These are phyloP conservation scores for Suhomyces sp. DNA, from an alignment of 805 yeast species.

Conservation along the genomic window DNA sequence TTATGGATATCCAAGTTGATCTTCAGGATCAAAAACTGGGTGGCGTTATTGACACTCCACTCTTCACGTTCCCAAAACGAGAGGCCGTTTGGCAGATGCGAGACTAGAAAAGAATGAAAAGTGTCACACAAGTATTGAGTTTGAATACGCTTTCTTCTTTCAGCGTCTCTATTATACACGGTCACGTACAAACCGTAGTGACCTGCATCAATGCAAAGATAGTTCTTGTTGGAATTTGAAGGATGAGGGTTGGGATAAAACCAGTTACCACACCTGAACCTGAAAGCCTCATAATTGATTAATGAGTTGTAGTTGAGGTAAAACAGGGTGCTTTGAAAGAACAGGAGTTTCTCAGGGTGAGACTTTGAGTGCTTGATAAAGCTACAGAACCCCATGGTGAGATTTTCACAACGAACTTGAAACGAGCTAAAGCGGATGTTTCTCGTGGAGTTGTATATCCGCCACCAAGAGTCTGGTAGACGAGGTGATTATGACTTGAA, in stretches of 20 bases:
- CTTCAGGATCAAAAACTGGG: slow-evolving; percentile 27
- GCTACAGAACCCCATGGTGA: slow-evolving; percentile 11
- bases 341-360: slow-evolving; percentile 18
- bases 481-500: slow-evolving; percentile 3
- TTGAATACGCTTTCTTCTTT: slow-evolving; percentile 11
- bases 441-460: neutral
- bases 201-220: slow-evolving; percentile 33
- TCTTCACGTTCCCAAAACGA: neutral
- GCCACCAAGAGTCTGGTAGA: neutral
- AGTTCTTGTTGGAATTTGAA: slow-evolving; percentile 14
- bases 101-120: slow-evolving; percentile 9
- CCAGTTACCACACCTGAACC: slow-evolving; percentile 16
- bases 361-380: slow-evolving; percentile 15
- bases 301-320: slow-evolving; percentile 15
- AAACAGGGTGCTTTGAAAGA: slow-evolving; percentile 25
- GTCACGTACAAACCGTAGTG: slow-evolving; percentile 44
- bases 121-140: slow-evolving; percentile 8
- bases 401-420: neutral
- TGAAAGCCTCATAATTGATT: slow-evolving; percentile 7
- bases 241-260: slow-evolving; percentile 22
- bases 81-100: neutral
- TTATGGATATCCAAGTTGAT: slow-evolving; percentile 29
- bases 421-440: neutral
- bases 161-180: slow-evolving; percentile 36
- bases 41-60: slow-evolving; percentile 1